These are phyloP conservation scores for Salvia miltiorrhiza DNA, from an alignment of 257 asterid genomes.

Conservation along the genomic window DNA sequence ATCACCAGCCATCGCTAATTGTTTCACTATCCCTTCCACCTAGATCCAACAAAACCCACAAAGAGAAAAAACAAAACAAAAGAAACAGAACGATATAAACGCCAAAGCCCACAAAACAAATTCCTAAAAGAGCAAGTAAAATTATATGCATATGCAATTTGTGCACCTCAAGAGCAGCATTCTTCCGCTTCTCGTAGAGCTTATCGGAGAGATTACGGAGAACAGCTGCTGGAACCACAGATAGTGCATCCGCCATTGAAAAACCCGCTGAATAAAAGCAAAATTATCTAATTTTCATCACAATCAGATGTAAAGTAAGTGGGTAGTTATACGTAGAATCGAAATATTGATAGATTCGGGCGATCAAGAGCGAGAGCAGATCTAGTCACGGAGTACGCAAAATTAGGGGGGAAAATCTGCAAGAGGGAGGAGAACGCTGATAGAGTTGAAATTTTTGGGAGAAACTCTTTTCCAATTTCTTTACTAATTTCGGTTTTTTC, in stretches of 20 bases:
- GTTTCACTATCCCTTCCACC: slow-evolving; percentile 98
- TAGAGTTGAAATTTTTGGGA: slow-evolving; percentile 29
- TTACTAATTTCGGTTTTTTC: slow-evolving; percentile 6
- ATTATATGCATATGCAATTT: not conserved
- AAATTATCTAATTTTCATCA: slow-evolving; percentile 22
- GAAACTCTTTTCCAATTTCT: slow-evolving; percentile 7
- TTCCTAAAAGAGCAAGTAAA: not conserved
- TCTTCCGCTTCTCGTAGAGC: slow-evolving; percentile 95
- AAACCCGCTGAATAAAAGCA: slow-evolving; percentile 33
- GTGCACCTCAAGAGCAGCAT: slow-evolving; percentile 95
- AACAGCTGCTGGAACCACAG: slow-evolving; percentile 80
- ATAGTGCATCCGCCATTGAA: slow-evolving; percentile 77
- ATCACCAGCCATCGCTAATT: slow-evolving; percentile 64
- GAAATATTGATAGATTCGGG: slow-evolving; percentile 5
- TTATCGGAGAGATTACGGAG: slow-evolving; percentile 94
- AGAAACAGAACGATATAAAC: not conserved
- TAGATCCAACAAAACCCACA: slow-evolving; percentile 45
- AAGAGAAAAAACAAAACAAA: not conserved
- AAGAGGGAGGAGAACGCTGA: slow-evolving; percentile 13
- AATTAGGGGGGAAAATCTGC: slow-evolving; percentile 23
- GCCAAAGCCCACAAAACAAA: slow-evolving; percentile 3
- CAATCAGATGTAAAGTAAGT: slow-evolving; percentile 24
- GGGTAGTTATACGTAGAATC: slow-evolving; percentile 2
- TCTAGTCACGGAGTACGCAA: slow-evolving; percentile 29
- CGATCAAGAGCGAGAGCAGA: slow-evolving; percentile 36